Base-by-base conservation (phyloP, 306 rosid genomes). In the Prunus mira region DNA sequence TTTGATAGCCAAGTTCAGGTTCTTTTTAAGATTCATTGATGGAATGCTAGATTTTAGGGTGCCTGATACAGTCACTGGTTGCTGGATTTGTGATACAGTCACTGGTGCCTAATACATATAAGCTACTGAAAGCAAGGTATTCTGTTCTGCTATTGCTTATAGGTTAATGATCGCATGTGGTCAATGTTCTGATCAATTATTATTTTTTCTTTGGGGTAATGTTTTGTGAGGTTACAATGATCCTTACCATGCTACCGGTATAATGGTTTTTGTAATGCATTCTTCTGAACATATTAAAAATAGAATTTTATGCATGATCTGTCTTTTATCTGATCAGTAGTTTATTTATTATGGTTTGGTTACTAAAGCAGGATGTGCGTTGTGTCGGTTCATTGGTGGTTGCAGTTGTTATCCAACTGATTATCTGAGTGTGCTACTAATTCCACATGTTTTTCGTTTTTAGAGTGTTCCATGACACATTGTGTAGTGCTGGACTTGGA, bases 1-100 rank as follows among this genome's bases (percentile, higher is more conserved):
- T 38, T 38, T 38, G 43, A 6, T 38, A 38, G 9, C 43, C 43
- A 38, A 38, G 43, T 38, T 38, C 43, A 38, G 43, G 9, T 6
- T 38, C 43, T 38, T 38, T 38, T 38, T 81, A 13, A 19, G 60
- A 80, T 79, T 71, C 32, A n/a, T 75, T 5, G 51, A 6, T 71
- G 2, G 64, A 55, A 20, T 74, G 22, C 67, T 46, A 14, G 46
- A 81, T 65, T 43, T 38, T 72, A 46, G 32, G 20, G 67, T 52
- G n/a, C 15, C 0, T 1, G 10, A 46, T 74, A 65, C 18, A 14
- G 24, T 67, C 14, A 5, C 20, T 71, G 24, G 47, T 34, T 45
- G 18, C 54, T 68, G 65, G 63, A 12, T 51, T 1, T 61, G 25
- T 50, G 51, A 41, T 68, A 65, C 18, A 19, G 24, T 67, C 14